Base-by-base conservation (phyloP, 2,329 filamentous ascomycete genomes). In the Cadophora sp. region DNA sequence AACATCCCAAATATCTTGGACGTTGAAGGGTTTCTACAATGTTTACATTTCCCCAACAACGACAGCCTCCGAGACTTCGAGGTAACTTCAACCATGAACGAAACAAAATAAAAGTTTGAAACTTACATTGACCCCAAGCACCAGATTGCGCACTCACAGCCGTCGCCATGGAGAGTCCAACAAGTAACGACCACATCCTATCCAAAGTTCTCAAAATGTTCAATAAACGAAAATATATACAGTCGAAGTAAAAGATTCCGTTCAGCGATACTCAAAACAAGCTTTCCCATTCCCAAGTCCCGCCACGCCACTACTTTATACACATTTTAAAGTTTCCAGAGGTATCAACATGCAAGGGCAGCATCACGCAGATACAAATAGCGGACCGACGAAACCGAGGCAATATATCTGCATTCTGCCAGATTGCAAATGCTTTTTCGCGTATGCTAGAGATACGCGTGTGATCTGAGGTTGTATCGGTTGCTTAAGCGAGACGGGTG, bases 111-210 rank as follows among this genome's bases (percentile, higher is more conserved):
- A 30, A 30, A 30, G 39, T 4, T 43, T 13, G 18, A n/a, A 43
- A 63, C 69, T 36, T 65, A 75, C 71, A 75, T 69, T 74, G 70
- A 4, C 64, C 72, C 65, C 68, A 76, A 51, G 66, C 71, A 67
- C 41, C 41, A 22, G 69, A 66, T 53, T 75, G 74, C 8, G 69
- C 72, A 47, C 58, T 41, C 3, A 66, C 72, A 60, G 62, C 64
- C 4, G 61, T 48, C 67, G 47, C 61, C 62, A 51, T 59, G 18
- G 59, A 62, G 27, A 58, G 20, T 24, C 53, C 53, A 65, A 51
- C 8, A 67, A 20, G 27, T 62, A 39, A 41, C 56, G 33, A 65
- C 51, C 6, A 4, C 62, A 66, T 43, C 45, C 39, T 65, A 65
- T 67, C 27, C 48, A 53, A 7, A 59, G 51, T 18, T 33, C 30